Evolutionary conservation across 2,329 filamentous ascomycete genomes (phyloP).

Genomic region (Fusarium subtropicale): DNA sequence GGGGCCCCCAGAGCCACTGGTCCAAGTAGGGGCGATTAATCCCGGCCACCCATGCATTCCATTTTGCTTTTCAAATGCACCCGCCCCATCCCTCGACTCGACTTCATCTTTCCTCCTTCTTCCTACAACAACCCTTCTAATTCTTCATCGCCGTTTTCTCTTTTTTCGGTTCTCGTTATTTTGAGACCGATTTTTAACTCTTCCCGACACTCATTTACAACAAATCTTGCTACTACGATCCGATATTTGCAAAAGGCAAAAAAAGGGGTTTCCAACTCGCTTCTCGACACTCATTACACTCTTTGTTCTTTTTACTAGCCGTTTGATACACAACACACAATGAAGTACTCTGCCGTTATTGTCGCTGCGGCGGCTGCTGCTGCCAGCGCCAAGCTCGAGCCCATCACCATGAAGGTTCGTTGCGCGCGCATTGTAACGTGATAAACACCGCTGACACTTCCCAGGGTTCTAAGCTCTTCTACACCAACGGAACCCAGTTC

Average conservation of each 20-base stretch:
- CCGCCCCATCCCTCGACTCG: slow-evolving; percentile 33
- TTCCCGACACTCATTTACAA: slow-evolving; percentile 50
- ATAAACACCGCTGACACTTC: background rate
- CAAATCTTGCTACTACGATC: slow-evolving; percentile 27
- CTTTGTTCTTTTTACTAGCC: slow-evolving; percentile 32
- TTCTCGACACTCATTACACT: slow-evolving; percentile 38
- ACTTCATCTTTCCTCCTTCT: slow-evolving; percentile 25
- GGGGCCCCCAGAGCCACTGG: slow-evolving; percentile 15
- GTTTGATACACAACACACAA: slow-evolving; percentile 44
- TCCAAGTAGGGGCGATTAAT: slow-evolving; percentile 20
- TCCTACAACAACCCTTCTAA: slow-evolving; percentile 44
- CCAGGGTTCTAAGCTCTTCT: slow-evolving; percentile 88
- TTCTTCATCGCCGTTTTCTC: slow-evolving; percentile 40
- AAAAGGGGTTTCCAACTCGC: slow-evolving; percentile 35
- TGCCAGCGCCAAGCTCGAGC: slow-evolving; percentile 59
- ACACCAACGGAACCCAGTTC: slow-evolving; percentile 74
- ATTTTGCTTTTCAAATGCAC: slow-evolving; percentile 39
- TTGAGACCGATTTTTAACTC: slow-evolving; percentile 43
- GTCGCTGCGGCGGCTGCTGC: slow-evolving; percentile 57
- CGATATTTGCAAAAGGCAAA: slow-evolving; percentile 23
- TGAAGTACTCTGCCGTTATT: slow-evolving; percentile 54
- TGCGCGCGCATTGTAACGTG: background rate
- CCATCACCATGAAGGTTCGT: slow-evolving; percentile 76
- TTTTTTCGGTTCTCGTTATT: slow-evolving; percentile 40
- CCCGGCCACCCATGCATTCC: slow-evolving; percentile 29